Conservation (phyloP, 1,139 yeast genomes). For the Suhomyces bokatorum region DNA sequence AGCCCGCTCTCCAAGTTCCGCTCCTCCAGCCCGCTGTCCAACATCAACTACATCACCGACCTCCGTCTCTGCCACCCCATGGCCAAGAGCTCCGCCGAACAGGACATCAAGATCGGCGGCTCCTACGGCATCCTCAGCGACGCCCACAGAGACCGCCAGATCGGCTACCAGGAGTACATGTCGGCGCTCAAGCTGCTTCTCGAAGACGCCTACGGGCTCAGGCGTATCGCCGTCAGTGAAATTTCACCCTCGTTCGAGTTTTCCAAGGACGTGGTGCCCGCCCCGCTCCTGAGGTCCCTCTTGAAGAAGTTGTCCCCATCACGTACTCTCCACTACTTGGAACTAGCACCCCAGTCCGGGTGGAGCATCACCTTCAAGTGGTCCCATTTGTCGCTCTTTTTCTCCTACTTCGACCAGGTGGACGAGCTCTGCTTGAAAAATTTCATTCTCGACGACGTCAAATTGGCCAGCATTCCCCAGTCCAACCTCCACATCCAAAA, state of each 20-base stretch:
- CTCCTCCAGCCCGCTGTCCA: slow-evolving; percentile 29
- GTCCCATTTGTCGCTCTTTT: slow-evolving; percentile 25
- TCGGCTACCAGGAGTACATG: slow-evolving; percentile 31
- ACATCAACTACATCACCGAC: slow-evolving; percentile 31
- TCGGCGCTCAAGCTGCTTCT: slow-evolving; percentile 26
- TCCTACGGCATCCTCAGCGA: slow-evolving; percentile 34
- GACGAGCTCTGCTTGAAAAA: slow-evolving; percentile 45
- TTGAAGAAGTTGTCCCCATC: slow-evolving; percentile 20
- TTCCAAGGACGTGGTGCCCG: slow-evolving; percentile 25
- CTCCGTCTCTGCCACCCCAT: slow-evolving; percentile 41
- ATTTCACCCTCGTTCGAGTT: slow-evolving; percentile 55
- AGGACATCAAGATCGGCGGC: slow-evolving; percentile 41
- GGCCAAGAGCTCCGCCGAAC: slow-evolving; percentile 22
- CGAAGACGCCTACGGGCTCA: slow-evolving; percentile 35
- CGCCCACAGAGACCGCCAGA: slow-evolving; percentile 17
- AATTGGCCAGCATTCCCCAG: slow-evolving; percentile 14
- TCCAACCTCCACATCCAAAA: slow-evolving; percentile 19
- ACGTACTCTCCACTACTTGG: slow-evolving; percentile 25
- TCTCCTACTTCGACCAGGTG: slow-evolving; percentile 45
- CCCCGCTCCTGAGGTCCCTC: not conserved
- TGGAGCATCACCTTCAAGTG: slow-evolving; percentile 51
- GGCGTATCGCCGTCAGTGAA: slow-evolving; percentile 34
- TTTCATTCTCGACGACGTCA: slow-evolving; percentile 47
- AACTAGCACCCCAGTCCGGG: slow-evolving; percentile 45
- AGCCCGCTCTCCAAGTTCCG: slow-evolving; percentile 7